Evolutionary conservation across 2,329 filamentous ascomycete species (phyloP).

Genomic region (Sporothrix phasma): DNA sequence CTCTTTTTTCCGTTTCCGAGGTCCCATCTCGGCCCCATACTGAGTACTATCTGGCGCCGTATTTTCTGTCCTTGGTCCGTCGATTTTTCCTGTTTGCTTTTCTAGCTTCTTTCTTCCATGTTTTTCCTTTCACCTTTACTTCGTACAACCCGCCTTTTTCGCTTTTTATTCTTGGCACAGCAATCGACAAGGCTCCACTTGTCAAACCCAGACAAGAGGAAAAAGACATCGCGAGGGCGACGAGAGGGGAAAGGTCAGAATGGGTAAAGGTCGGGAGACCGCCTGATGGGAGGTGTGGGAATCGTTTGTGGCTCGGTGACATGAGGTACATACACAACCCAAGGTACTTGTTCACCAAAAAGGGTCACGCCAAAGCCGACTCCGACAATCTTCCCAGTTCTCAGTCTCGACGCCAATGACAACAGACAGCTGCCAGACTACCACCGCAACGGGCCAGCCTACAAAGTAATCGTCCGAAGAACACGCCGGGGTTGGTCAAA

Average conservation of each 20-base stretch:
- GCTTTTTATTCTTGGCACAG: neutral
- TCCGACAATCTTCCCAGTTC: too few species aligned
- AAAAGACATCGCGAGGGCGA: too few species aligned
- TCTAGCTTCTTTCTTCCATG: neutral
- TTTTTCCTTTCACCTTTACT: neutral
- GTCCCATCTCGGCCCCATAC: neutral
- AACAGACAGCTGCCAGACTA: neutral
- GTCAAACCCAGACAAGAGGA: neutral
- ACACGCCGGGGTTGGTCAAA: too few species aligned
- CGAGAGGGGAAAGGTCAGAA: neutral
- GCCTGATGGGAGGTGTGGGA: too few species aligned
- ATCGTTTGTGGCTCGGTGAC: too few species aligned
- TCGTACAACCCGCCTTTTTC: neutral
- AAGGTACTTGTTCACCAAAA: too few species aligned
- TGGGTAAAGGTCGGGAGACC: too few species aligned
- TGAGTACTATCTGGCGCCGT: neutral
- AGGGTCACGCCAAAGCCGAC: neutral
- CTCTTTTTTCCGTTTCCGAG: neutral
- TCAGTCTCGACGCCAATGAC: too few species aligned
- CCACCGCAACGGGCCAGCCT: neutral
- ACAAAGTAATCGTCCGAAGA: too few species aligned
- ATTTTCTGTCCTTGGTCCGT: neutral
- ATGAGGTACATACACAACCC: too few species aligned
- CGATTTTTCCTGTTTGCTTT: neutral
- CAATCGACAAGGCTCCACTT: neutral